Evolutionary conservation across 2,329 filamentous ascomycete genomes (phyloP).

Genomic region (Diplodia intermedia): DNA sequence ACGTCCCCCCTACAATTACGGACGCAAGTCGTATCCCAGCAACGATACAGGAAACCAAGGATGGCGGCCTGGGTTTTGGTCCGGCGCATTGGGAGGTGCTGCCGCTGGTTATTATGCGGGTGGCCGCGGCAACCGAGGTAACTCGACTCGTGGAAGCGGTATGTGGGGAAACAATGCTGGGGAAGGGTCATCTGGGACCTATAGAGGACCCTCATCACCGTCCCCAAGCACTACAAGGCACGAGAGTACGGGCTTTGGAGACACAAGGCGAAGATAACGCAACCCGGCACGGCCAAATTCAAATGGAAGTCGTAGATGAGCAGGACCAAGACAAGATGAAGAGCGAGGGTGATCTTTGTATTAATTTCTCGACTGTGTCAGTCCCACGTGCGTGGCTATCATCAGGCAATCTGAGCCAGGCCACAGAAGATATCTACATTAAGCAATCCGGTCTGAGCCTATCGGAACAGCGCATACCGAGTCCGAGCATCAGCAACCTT

Average conservation of each 20-base stretch:
- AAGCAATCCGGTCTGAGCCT: too few species aligned
- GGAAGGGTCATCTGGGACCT: constrained; percentile 39
- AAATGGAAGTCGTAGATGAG: neutral
- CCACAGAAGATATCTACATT: too few species aligned
- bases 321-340: too few species aligned
- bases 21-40: constrained; percentile 36
- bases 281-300: neutral
- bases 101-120: constrained; percentile 70
- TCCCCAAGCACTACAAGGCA: constrained; percentile 58
- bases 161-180: constrained; percentile 43
- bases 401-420: too few species aligned
- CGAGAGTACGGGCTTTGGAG: constrained; percentile 76
- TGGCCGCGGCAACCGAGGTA: constrained; percentile 46
- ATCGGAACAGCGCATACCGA: too few species aligned
- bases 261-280: constrained; percentile 57
- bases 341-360: too few species aligned
- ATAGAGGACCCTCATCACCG: constrained; percentile 42
- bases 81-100: constrained; percentile 69
- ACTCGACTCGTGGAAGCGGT: constrained; percentile 42
- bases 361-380: too few species aligned
- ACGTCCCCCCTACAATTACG: constrained; percentile 35
- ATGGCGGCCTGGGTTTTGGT: constrained; percentile 80
- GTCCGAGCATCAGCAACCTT: too few species aligned
- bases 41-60: constrained; percentile 47
- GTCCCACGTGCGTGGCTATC: too few species aligned